Base-by-base conservation (phyloP, 2,329 filamentous ascomycete species). In the Verticillium nubilum region DNA sequence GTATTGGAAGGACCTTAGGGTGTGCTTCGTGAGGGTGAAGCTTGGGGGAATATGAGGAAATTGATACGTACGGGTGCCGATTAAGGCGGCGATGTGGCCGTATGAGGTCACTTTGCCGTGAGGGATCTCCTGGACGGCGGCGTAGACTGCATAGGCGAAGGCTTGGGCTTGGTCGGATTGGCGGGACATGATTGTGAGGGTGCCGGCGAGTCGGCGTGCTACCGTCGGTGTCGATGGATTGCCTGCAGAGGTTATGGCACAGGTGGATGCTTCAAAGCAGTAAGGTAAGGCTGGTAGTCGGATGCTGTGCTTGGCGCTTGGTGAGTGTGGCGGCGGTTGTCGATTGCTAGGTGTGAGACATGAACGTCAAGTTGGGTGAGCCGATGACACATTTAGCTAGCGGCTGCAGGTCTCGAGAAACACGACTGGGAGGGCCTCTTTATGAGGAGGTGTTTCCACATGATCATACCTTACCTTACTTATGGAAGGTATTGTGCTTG, bases 101-200 rank as follows among this genome's bases (percentile, higher is more conserved):
- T 98, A 98, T 54, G 86, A 91, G 1, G 93, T 97, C 50, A 97
- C 92, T 70, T 83, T 89, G 62, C 94, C 94, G 9, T 74, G 70
- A 0, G 95, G 94, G 31, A 98, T 90, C 72, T 97, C 86, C 73
- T 94, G 91, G 3, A 97, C 85, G 15, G 93, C 92, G 61, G 80
- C 77, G 76, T 96, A 97, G 56, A 97, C 92, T 52, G 89, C 78
- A 76, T 80, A 76, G 73, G 89, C 91, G 79, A 92, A 94, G 23
- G 88, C 82, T 63, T 81, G 80, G 13, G 89, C 89, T 74, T 93
- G 90, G 66, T 92, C 89, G 52, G 87, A 86, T 47, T 47, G 42
- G n/a, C 42, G 42, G 42, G 42, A 47, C 42, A 47, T 47, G 42
- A 23, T 47, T 23, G n/a, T 10, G 42, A 23, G 37, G 42, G 5